A percentile compares a stretch with the other conserved stretches of the same genome.
phyloP scores from a whole-genome alignment of 768 basidiomycete genomes.

The Rhodotorula babjevae region DNA sequence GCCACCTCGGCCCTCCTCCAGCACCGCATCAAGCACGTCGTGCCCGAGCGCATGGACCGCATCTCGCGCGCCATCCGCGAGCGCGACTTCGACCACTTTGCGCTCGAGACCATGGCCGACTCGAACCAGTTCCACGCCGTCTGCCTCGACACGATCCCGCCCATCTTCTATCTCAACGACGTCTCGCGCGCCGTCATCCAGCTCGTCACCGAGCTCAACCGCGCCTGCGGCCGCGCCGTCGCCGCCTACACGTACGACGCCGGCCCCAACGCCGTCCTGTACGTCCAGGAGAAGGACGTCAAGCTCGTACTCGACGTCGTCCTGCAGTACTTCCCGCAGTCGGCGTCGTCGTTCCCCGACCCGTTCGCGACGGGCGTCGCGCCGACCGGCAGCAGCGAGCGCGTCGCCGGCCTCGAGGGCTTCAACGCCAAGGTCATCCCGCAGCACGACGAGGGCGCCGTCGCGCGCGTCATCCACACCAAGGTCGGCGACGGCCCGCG shows the following conservation, averaged over 20 bases:
- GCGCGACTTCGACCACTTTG: constrained; percentile 83
- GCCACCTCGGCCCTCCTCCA: constrained; percentile 82
- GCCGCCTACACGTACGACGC: constrained; percentile 99
- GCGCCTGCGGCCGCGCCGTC: constrained; percentile 60
- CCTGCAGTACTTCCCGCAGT: constrained; percentile 74
- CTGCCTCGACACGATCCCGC: constrained; percentile 90
- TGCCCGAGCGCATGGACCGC: constrained; percentile 75
- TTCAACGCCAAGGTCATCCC: constrained; percentile 40
- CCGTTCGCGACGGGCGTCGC: constrained; percentile 50
- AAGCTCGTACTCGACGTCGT: constrained; percentile 71
- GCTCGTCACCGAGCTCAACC: constrained; percentile 86
- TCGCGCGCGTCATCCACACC: constrained; percentile 87
- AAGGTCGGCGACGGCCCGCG: constrained; percentile 83
- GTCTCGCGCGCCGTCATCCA: constrained; percentile 88
- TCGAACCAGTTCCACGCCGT: constrained; percentile 99
- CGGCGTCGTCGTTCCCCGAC: constrained; percentile 60
- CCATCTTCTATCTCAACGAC: constrained; percentile 99
- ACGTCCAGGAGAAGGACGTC: constrained; percentile 71
- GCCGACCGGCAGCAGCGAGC: constrained; percentile 45
- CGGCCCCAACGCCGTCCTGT: constrained; percentile 97
- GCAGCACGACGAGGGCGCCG: constrained; percentile 59
- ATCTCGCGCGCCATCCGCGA: constrained; percentile 74
- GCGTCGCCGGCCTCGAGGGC: constrained; percentile 44
- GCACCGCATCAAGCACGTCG: constrained; percentile 79
- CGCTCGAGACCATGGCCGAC: constrained; percentile 88